Evolutionary conservation across 2,329 filamentous ascomycete species (phyloP).

Genomic region (Diplodia corticola): DNA sequence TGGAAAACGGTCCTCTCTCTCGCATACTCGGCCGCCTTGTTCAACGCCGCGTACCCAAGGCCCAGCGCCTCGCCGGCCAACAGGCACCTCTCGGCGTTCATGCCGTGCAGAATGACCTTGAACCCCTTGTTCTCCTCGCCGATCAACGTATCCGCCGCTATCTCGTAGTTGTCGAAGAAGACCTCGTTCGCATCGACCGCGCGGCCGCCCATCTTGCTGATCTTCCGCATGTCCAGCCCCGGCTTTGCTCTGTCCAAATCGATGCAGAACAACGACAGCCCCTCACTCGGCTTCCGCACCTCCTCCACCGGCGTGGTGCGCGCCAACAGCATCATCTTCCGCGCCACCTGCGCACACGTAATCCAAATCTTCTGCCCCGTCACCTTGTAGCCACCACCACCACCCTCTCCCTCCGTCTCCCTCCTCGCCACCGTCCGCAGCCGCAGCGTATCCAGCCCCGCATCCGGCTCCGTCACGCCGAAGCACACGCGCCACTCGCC

Average conservation of each 20-base stretch:
- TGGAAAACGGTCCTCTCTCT: constrained; percentile 55
- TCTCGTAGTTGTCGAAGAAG: constrained; percentile 77
- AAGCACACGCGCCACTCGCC: constrained; percentile 61
- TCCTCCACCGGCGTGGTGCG: constrained; percentile 71
- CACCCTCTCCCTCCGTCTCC: constrained; percentile 50
- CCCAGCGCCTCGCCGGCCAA: constrained; percentile 76
- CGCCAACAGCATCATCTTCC: constrained; percentile 80
- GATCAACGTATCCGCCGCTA: constrained; percentile 65
- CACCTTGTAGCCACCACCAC: too few species aligned
- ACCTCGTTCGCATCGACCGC: constrained; percentile 85
- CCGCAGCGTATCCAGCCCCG: constrained; percentile 74
- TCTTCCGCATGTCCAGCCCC: constrained; percentile 66
- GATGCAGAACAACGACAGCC: constrained; percentile 78
- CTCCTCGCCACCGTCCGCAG: constrained; percentile 65
- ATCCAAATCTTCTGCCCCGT: constrained; percentile 89
- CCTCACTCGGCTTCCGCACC: constrained; percentile 69
- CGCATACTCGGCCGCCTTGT: constrained; percentile 48
- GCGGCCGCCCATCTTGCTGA: constrained; percentile 82
- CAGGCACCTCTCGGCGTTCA: constrained; percentile 52
- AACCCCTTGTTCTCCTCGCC: constrained; percentile 76
- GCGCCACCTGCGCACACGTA: constrained; percentile 77
- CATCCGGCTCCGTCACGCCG: constrained; percentile 81
- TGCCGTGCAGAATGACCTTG: constrained; percentile 60
- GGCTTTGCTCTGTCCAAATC: constrained; percentile 63
- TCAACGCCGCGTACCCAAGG: constrained; percentile 68